Conservation (phyloP, 495 filamentous ascomycete genomes). For the Penicillium odoratum region DNA sequence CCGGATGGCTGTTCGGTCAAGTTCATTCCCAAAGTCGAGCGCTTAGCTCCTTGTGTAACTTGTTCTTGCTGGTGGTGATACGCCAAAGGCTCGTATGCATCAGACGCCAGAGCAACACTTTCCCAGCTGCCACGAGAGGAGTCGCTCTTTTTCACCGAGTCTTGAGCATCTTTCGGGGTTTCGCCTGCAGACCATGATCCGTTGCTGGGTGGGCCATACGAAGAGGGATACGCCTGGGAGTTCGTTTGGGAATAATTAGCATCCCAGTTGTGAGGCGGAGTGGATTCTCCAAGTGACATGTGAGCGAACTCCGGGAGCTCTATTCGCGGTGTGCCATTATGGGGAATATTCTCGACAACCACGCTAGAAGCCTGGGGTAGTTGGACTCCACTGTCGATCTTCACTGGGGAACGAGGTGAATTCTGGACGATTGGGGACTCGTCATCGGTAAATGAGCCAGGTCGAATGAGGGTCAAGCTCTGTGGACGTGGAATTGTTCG, state of each 20-base stretch:
- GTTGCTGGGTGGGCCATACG: constrained; percentile 37
- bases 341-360: constrained; percentile 30
- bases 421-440: constrained; percentile 30
- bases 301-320: constrained; percentile 29
- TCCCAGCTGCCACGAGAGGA: constrained; percentile 45
- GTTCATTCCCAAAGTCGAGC: constrained; percentile 16
- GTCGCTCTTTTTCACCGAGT: constrained; percentile 24
- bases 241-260: constrained; percentile 44
- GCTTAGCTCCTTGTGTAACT: constrained; percentile 11
- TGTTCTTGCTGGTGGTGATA: constrained; percentile 51
- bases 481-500: constrained; percentile 24
- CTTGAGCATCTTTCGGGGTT: constrained; percentile 24
- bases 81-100: constrained; percentile 47
- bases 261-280: constrained; percentile 41
- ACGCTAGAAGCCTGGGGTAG: constrained; percentile 36
- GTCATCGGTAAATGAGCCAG: constrained; percentile 17
- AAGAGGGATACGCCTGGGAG: constrained; percentile 21
- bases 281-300: constrained; percentile 36
- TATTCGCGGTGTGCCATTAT: constrained; percentile 26
- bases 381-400: constrained; percentile 35
- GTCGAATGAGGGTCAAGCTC: constrained; percentile 30
- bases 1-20: constrained; percentile 24
- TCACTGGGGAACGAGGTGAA: constrained; percentile 43
- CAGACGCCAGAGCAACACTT: constrained; percentile 33
- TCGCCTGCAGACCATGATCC: constrained; percentile 45